Conservation (phyloP, 2,329 filamentous ascomycete genomes). For the Rutstroemia sp. region DNA sequence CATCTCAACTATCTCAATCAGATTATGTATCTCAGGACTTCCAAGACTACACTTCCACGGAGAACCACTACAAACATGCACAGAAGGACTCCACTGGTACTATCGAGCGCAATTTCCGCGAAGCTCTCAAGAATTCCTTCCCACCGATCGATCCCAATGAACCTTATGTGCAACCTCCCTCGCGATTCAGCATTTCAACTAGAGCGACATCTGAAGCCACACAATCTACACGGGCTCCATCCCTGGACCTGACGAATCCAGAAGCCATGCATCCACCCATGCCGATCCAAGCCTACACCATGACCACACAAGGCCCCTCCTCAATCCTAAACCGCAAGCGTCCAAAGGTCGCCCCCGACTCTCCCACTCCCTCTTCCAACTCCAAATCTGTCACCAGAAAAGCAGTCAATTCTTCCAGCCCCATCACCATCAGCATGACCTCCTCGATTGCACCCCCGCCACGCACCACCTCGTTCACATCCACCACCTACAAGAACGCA, state of each 20-base stretch:
- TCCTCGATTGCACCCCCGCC: conserved; percentile 5
- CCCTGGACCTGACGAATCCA: conserved; percentile 3
- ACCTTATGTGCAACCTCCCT: conserved; percentile 26
- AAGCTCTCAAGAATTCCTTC: conserved; percentile 19
- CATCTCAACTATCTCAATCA: background rate
- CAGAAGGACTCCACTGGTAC: conserved; percentile 14
- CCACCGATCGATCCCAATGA: conserved; percentile 11
- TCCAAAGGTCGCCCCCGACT: conserved; percentile 15
- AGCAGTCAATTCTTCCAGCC: conserved; percentile 20
- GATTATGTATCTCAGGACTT: background rate
- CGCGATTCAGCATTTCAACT: conserved; percentile 29
- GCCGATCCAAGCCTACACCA: conserved; percentile 1
- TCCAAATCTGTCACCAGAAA: conserved; percentile 21
- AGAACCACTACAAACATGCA: conserved; percentile 3
- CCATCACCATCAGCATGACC: conserved; percentile 26
- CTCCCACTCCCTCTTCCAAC: conserved; percentile 1
- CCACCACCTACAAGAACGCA: conserved; percentile 33
- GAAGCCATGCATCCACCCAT: conserved; percentile 8
- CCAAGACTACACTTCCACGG: background rate
- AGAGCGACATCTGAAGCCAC: conserved; percentile 25
- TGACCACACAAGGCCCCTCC: conserved; percentile 9
- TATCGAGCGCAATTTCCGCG: conserved; percentile 25
- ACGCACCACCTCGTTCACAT: background rate
- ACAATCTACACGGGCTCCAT: conserved; percentile 22
- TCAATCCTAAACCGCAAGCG: conserved; percentile 27